Base-by-base conservation (phyloP, 352 stramenopile genomes). In the Pythium sukuiense region DNA sequence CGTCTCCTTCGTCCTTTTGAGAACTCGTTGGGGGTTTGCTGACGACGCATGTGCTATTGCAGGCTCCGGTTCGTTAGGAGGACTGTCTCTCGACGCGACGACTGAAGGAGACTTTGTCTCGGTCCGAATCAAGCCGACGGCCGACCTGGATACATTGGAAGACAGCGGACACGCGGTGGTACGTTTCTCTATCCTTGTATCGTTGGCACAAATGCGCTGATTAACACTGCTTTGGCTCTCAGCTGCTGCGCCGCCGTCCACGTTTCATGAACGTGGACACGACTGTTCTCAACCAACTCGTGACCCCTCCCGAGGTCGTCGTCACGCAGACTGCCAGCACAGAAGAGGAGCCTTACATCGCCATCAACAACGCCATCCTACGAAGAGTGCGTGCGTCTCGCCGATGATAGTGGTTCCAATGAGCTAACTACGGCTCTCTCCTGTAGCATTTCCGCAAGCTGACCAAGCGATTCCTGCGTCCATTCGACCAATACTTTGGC, bases 281-380 rank as follows among this genome's bases (percentile, higher is more conserved):
- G n/a, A 76, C 72, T 6, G 66, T 92, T 29, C 70, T 96, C 39
- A 75, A 71, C 20, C 86, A 95, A 54, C 70, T 96, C 24, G 76
- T 95, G 32, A 79, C 71, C 24, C 76, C 80, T 2, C 67, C 69
- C 3, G 74, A 89, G 45, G 62, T 81, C 20, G 70, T 73, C 30
- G 72, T 81, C 29, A 87, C 71, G 6, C 78, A 79, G 63, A 83
- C 71, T 20, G 69, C 73, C 7, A 90, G 61, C 30, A 67, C 63
- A 13, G 83, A 92, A 65, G 85, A 94, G 65, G 73, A 81, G 27
- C 86, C 88, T 2, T 82, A 76, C 65, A 67, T 88, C 11, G 76
- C 83, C 20, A 93, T 96, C 68, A 96, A 96, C 72, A 92, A 96
- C 60, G 84, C 88, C 1, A 74, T 95, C 39, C 68, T 96, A 65